A percentile compares a stretch with the other conserved stretches of the same genome.
phyloP scores from a whole-genome alignment of 176 grass and related monocot species.

The Oryza longistaminata region DNA sequence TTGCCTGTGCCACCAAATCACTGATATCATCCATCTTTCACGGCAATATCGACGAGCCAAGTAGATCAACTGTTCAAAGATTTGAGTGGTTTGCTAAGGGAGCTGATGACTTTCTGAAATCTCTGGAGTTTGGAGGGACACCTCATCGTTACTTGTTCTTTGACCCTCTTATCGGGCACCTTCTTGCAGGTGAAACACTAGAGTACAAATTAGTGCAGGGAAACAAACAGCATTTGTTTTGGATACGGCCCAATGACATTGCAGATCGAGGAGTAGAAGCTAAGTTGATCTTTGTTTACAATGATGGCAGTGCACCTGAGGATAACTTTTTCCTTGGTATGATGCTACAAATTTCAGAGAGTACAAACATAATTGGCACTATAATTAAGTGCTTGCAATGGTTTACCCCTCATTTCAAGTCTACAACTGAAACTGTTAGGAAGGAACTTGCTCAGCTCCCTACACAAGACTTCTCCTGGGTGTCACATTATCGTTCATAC shows the following conservation, averaged over 20 bases:
- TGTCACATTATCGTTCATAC: background rate
- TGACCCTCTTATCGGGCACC: background rate
- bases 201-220: background rate
- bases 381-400: background rate
- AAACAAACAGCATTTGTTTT: background rate
- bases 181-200: background rate
- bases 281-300: background rate
- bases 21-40: background rate
- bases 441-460: background rate
- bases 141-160: background rate
- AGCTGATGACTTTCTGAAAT: background rate
- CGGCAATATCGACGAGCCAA: no score
- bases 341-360: background rate
- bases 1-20: background rate
- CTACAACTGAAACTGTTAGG: background rate
- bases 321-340: background rate
- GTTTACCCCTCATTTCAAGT: background rate
- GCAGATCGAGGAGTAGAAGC: background rate
- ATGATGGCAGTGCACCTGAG: background rate
- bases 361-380: background rate
- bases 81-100: conserved; percentile 4
- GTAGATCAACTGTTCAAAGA: background rate
- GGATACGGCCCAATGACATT: background rate
- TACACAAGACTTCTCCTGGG: background rate
- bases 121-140: background rate